Evolutionary conservation across 139 green algal species (phyloP).

Genomic region (Astrephomene gubernaculifera): DNA sequence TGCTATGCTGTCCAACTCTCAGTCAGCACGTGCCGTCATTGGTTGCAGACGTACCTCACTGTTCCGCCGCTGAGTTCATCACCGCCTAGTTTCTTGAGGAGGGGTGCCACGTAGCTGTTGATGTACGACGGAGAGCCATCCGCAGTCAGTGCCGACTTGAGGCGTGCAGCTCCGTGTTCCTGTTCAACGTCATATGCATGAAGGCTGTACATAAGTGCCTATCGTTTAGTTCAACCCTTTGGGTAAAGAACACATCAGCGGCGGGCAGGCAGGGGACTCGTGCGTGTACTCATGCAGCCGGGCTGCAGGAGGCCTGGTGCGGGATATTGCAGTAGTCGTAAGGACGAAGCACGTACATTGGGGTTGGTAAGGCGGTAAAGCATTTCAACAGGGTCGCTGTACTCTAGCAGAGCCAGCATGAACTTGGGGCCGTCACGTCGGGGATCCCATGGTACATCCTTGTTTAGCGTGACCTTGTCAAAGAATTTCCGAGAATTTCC

Average conservation of each 20-base stretch:
- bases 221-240: no score
- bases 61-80: constrained; percentile 32
- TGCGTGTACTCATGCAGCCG: neutral
- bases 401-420: constrained; percentile 16
- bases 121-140: neutral
- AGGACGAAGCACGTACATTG: constrained; percentile 8
- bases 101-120: constrained; percentile 10
- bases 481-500: neutral
- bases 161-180: constrained; percentile 18
- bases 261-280: neutral
- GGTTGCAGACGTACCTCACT: neutral
- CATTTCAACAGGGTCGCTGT: constrained; percentile 49
- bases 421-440: constrained; percentile 35
- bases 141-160: constrained; percentile 23
- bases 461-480: neutral
- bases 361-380: constrained; percentile 47
- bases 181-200: no score
- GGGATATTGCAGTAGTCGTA: neutral
- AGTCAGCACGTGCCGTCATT: neutral
- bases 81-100: constrained; percentile 31
- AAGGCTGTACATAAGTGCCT: no score
- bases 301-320: neutral
- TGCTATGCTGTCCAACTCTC: neutral
- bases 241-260: neutral
- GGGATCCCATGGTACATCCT: neutral